Evolutionary conservation across 148 eudicot species (phyloP).

Genomic region (Limonium bicolor): DNA sequence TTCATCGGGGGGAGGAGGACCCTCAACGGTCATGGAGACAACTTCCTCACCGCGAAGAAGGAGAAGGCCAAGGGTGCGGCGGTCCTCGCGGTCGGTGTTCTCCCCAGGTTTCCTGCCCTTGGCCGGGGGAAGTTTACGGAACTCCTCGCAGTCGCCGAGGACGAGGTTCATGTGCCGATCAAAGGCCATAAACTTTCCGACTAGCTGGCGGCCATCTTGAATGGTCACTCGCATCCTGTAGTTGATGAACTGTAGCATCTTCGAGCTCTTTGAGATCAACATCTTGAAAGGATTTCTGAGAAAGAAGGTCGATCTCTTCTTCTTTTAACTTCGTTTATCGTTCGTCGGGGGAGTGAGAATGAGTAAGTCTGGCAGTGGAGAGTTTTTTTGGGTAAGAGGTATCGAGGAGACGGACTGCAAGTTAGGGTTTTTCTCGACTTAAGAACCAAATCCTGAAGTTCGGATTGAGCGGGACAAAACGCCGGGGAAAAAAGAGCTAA

Average conservation of each 20-base stretch:
- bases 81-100: conserved; percentile 52
- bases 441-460: too few species aligned
- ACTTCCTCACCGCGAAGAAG: conserved; percentile 89
- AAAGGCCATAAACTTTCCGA: conserved; percentile 95
- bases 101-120: conserved; percentile 41
- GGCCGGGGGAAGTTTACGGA: conserved; percentile 66
- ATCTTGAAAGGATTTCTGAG: too few species aligned
- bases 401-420: too few species aligned
- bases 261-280: conserved; percentile 98
- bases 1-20: conserved; percentile 92
- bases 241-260: conserved; percentile 95
- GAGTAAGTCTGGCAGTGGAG: too few species aligned
- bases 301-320: too few species aligned
- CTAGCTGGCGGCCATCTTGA: conserved; percentile 82
- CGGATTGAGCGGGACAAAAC: too few species aligned
- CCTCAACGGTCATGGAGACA: conserved; percentile 91
- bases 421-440: too few species aligned
- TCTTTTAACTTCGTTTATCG: too few species aligned
- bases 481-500: too few species aligned
- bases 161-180: conserved; percentile 99
- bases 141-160: conserved; percentile 91
- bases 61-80: conserved; percentile 82
- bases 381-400: too few species aligned
- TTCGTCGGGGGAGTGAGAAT: too few species aligned
- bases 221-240: conserved; percentile 91